Evolutionary conservation across 352 stramenopile species (phyloP), one percentile per base, ranked within the genome.

Genomic region (Phytophthora agathidicida): DNA sequence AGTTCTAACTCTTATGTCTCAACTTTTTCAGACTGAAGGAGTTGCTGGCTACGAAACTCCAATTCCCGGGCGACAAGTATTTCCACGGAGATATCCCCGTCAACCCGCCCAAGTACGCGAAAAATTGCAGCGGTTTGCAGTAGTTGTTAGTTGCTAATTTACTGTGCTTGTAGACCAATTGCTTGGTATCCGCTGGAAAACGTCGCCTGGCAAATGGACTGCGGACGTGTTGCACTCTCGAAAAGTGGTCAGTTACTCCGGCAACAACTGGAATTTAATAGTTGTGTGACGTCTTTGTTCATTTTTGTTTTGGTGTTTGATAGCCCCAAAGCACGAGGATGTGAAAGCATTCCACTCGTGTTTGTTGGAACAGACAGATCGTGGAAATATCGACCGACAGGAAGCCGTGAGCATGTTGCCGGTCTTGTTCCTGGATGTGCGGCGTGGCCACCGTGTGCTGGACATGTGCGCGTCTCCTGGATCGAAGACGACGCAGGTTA

Each of bases 391-490:
- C 10, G 97, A 98, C 32, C 90, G 98, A 10, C 98, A 99, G 65
- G 98, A 99, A 64, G 83, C 97, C 6, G 98, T 98, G 46, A 98
- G 88, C 59, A 99, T 99, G 97, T 78, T 99, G 14, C 98, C 98
- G 0, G 97, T 98, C 24, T 74, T 99, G 19, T 98, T 99, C 57
- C 82, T 99, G 20, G 76, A 98, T 59, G 92, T 98, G 5, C 63
- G 98, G 38, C 84, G 80, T 2, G 66, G 90, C 50, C 84, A 98
- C 55, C 65, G 53, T 27, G 83, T 93, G 37, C 69, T 94, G 22
- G 84, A 96, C 54, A 93, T 96, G 83, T 94, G 85, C 57, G 97
- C 98, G 11, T 98, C 98, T n/a, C 98, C 98, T 0, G 98, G 98
- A 13, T 98, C 91, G 37, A 99, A 99, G 73, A 99, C 98, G 19